Conservation (phyloP, 139 green algal genomes). For the Auxenochlorella pyrenoidosa region DNA sequence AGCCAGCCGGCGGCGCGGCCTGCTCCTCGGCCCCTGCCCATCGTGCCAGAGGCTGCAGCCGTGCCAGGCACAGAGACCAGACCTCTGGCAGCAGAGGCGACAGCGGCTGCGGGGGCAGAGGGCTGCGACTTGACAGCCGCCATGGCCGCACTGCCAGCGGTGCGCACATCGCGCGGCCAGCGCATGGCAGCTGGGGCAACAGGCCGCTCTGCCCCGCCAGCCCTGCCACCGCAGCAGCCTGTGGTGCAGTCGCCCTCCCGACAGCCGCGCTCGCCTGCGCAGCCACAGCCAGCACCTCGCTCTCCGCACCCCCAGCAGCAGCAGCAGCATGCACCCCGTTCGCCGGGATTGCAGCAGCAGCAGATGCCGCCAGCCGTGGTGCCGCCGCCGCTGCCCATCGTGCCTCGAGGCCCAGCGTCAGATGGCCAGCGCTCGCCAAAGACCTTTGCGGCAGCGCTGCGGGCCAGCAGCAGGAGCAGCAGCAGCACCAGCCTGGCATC, state of each 20-base stretch:
- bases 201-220: not conserved
- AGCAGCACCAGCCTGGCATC: constrained; percentile 24
- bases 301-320: not conserved
- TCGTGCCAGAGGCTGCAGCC: not conserved
- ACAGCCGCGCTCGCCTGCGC: not conserved
- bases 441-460: constrained; percentile 17
- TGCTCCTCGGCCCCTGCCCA: not conserved
- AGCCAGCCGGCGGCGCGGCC: too few relatives aligned
- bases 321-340: not conserved
- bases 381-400: constrained; percentile 23
- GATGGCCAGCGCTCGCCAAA: constrained; percentile 13
- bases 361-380: not conserved
- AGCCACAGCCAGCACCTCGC: not conserved
- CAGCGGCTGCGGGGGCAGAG: not conserved
- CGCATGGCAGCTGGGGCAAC: not conserved
- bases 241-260: not conserved
- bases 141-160: constrained; percentile 15
- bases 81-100: not conserved
- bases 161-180: constrained; percentile 9
- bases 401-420: not conserved
- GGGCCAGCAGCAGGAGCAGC: constrained; percentile 20
- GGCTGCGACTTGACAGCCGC: not conserved
- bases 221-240: not conserved
- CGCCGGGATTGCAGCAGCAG: not conserved
- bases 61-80: too few relatives aligned